A percentile compares a stretch with the other conserved stretches of the same genome.
These are phyloP conservation scores for Gnaphalium uliginosum DNA, from an alignment of 129 eudicot genomes.

Conservation along the genomic window DNA sequence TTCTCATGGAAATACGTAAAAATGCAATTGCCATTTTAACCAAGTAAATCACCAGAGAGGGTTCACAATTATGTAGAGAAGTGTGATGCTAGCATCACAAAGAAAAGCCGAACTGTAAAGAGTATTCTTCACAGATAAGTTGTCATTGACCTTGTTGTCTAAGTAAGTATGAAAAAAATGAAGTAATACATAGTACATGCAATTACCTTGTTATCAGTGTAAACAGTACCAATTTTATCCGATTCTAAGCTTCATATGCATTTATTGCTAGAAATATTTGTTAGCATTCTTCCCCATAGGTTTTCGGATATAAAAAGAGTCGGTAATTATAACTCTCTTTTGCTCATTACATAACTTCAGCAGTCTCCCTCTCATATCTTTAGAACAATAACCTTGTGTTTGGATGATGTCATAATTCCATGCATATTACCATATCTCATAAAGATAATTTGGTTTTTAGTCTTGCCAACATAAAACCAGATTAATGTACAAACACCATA, in stretches of 20 bases:
- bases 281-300: background rate
- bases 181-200: background rate
- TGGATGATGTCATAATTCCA: background rate
- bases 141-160: background rate
- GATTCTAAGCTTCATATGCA: background rate
- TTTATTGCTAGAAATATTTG: background rate
- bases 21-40: background rate
- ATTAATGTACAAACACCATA: background rate
- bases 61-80: background rate
- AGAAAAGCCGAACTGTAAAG: background rate
- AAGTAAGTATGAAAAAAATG: background rate
- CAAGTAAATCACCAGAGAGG: background rate
- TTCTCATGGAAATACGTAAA: conserved; percentile 5
- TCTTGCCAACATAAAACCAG: background rate
- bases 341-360: background rate
- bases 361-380: background rate
- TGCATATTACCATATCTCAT: background rate
- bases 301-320: background rate
- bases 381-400: background rate
- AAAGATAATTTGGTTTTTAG: background rate
- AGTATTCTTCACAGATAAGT: background rate
- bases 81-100: background rate
- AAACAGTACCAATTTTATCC: background rate
- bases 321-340: background rate
- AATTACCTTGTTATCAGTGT: background rate